Percentiles rank a stretch among this genome's conserved stretches.
Evolutionary conservation across 148 eudicot species (phyloP).

Genomic region (Camellia japonica): DNA sequence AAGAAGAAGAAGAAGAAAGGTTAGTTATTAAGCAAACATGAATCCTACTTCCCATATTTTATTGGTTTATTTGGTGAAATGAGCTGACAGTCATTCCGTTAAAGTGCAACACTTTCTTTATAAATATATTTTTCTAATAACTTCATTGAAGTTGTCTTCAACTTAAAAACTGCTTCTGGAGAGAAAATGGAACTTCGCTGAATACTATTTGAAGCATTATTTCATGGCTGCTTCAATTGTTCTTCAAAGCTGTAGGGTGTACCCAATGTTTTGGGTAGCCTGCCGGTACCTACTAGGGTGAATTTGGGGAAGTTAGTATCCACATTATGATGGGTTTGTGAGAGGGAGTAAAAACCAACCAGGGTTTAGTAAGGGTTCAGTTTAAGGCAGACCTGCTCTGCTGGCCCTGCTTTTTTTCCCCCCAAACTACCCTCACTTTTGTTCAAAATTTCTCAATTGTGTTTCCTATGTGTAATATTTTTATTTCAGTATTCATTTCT

Average conservation of each 20-base stretch:
- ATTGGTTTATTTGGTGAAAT: not conserved
- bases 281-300: not conserved
- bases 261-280: not conserved
- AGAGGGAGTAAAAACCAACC: not conserved
- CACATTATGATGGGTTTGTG: not conserved
- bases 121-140: not conserved
- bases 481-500: not conserved
- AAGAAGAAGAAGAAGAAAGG: too few species aligned
- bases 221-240: not conserved
- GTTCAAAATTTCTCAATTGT: not conserved
- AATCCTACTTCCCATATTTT: not conserved
- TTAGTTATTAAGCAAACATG: not conserved
- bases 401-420: not conserved
- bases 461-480: not conserved
- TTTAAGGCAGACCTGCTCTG: not conserved
- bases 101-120: not conserved
- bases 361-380: not conserved
- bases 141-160: not conserved
- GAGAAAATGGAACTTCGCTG: not conserved
- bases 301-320: not conserved
- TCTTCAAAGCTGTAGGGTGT: not conserved
- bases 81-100: not conserved
- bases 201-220: slow-evolving; percentile 3
- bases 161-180: not conserved
- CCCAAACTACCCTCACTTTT: not conserved